These are phyloP conservation scores for Jatropha podagrica DNA, from an alignment of 441 rosid genomes.

Conservation along the genomic window DNA sequence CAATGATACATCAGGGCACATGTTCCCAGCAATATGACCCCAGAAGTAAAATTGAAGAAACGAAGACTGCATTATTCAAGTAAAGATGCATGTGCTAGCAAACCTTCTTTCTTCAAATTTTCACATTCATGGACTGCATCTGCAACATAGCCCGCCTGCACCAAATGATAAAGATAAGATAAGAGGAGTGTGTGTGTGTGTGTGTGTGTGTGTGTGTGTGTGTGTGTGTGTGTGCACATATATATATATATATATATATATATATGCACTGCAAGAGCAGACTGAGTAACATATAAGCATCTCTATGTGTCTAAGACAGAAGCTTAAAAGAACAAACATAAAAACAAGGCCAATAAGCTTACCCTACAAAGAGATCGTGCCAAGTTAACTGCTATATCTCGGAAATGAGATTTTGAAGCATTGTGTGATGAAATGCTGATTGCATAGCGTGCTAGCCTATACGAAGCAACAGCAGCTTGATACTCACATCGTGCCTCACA, in stretches of 20 bases:
- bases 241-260: too few species aligned
- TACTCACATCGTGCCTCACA: slow-evolving; percentile 77
- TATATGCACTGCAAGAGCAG: not conserved
- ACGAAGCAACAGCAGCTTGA: slow-evolving; percentile 61
- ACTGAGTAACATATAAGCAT: slow-evolving; percentile 10
- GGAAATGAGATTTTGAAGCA: slow-evolving; percentile 44
- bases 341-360: slow-evolving; percentile 22
- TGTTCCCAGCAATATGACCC: slow-evolving; percentile 4
- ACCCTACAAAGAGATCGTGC: slow-evolving; percentile 83
- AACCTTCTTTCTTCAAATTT: slow-evolving; percentile 66
- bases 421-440: slow-evolving; percentile 41
- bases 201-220: too few species aligned
- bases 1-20: not conserved
- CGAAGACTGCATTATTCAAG: slow-evolving; percentile 8
- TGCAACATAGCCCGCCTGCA: slow-evolving; percentile 69
- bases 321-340: slow-evolving; percentile 22
- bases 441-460: slow-evolving; percentile 62
- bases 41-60: slow-evolving; percentile 13
- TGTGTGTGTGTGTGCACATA: too few species aligned
- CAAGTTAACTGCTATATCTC: slow-evolving; percentile 70
- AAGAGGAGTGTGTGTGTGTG: too few species aligned
- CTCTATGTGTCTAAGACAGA: not conserved
- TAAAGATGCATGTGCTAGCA: slow-evolving; percentile 8
- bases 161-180: slow-evolving; percentile 19
- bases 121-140: slow-evolving; percentile 79